Percentiles rank a stretch among this genome's conserved stretches.
Conservation (phyloP, 257 asterid genomes). For the Craterostigma plantagineum region DNA sequence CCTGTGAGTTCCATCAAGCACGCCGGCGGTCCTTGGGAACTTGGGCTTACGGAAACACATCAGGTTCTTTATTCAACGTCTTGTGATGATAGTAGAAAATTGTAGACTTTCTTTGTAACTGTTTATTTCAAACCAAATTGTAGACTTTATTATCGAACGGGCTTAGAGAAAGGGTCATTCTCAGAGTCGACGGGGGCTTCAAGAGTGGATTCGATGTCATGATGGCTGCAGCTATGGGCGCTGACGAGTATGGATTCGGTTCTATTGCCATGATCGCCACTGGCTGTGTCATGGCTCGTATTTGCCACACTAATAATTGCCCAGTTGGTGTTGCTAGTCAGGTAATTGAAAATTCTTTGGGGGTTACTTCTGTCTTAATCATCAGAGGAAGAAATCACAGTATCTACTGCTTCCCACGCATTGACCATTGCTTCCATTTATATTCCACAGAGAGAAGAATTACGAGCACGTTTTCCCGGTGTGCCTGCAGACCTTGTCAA, state of each 20-base stretch:
- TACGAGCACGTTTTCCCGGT: slow-evolving; percentile 98
- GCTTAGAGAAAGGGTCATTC: slow-evolving; percentile 95
- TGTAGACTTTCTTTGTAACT: no score
- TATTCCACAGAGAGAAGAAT: slow-evolving; percentile 75
- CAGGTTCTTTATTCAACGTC: slow-evolving; percentile 36
- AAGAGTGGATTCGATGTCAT: slow-evolving; percentile 92
- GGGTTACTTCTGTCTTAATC: no score
- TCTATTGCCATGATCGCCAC: slow-evolving; percentile 99
- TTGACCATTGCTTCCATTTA: slow-evolving; percentile 8
- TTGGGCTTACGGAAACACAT: slow-evolving; percentile 92
- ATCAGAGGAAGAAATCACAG: not conserved
- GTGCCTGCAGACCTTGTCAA: slow-evolving; percentile 96
- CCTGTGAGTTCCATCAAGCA: slow-evolving; percentile 98
- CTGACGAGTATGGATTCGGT: slow-evolving; percentile 97
- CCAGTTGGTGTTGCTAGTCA: slow-evolving; percentile 99
- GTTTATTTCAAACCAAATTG: slow-evolving; percentile 9
- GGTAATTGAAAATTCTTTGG: slow-evolving; percentile 22
- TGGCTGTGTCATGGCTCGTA: slow-evolving; percentile 99
- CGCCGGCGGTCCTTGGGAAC: slow-evolving; percentile 99
- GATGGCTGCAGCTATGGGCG: slow-evolving; percentile 97
- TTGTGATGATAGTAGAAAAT: no score
- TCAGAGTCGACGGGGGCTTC: slow-evolving; percentile 98
- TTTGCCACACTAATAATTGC: slow-evolving; percentile 96
- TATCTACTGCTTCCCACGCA: no score
- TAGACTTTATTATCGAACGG: slow-evolving; percentile 86